Base-by-base conservation (phyloP, 352 stramenopile species). In the Pythium plurisporium region DNA sequence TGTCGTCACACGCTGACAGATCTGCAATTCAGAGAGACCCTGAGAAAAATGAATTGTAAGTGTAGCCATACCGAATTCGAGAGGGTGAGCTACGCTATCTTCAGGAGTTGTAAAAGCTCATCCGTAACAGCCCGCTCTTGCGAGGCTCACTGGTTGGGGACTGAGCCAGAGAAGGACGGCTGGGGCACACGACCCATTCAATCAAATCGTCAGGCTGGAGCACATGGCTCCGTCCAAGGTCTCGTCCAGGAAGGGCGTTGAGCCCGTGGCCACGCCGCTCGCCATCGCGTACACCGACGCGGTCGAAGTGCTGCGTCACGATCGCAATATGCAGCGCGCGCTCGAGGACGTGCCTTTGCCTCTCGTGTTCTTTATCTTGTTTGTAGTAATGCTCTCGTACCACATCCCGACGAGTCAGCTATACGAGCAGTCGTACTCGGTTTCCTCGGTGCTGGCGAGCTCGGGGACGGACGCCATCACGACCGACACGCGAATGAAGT, bases 361-460 rank as follows among this genome's bases (percentile, higher is more conserved):
- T 38, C 44, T 96, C 78, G 43, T 93, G 67, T 42, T 82, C 64
- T 7, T 94, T 80, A 5, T 81, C 93, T 11, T 96, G 54, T 30
- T 95, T 75, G 64, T 83, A 1, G 59, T 48, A 19, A 81, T 83
- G 78, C 38, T 73, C 40, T 46, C 84, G 89, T 6, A 94, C 52
- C 11, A 96, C 79, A 57, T 97, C 79, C 57, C 60, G 74, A 31
- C 74, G 38, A 22, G 76, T 49, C 47, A 94, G 74, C 55, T 97
- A 85, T 42, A 89, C 82, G 64, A 87, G 95, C 27, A 96, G 62
- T 9, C 84, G 76, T 76, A 65, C 26, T 83, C 66, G 55, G 95
- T 89, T 49, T 98, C 67, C 19, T 83, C 31, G 1, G 36, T 66
- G 14, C 96, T 83, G 8, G 81, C 89, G 29, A 87, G 61, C 27